Base-by-base conservation (phyloP, 192 early-diverging fungal genomes). In the Entophlyctis luteolus region DNA sequence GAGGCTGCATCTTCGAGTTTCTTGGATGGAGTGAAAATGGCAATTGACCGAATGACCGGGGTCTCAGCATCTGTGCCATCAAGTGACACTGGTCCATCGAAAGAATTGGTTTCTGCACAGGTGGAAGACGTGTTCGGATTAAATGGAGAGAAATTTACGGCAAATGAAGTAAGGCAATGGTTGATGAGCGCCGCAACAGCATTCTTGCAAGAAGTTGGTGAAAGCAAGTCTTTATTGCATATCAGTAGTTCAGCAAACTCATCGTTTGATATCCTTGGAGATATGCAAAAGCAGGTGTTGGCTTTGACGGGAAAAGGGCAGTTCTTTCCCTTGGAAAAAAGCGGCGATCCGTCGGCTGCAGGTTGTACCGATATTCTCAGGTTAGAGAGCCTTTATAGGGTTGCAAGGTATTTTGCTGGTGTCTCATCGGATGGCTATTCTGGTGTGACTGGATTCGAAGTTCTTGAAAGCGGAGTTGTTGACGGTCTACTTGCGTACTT, bases 371-470 rank as follows among this genome's bases (percentile, higher is more conserved):
- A 32, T 20, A 35, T 22, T 1, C 46, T 55, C 12, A 47, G 66
- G 55, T 35, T 74, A 32, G 28, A 4, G 18, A 37, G 53, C 16
- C 38, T 80, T 12, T 63, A 62, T 20, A 49, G 48, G 1, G 25
- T 77, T 1, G 72, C 67, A 3, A 54, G 56, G 42, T 65, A 74
- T 38, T 75, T 81, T 57, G 71, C 70, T 16, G 74, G 79, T 10
- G 22, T 46, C 4, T 49, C 20, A 5, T 14, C 45, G 18, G 8
- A 42, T 42, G 10, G 10, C 8, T 8, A 12, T 12, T 29, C 55
- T 28, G 77, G 80, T 37, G 82, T 90, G 36, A 93, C 91, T 10
- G 86, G 86, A 3, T 90, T 88, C 72, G 93, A 94, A 67, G 75
- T 93, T 27, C 72, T 88, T 56, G 88, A 86, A 57, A 92, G 87